phyloP scores from a whole-genome alignment of 2,329 filamentous ascomycete genomes.

The Thielaviopsis musarum region DNA sequence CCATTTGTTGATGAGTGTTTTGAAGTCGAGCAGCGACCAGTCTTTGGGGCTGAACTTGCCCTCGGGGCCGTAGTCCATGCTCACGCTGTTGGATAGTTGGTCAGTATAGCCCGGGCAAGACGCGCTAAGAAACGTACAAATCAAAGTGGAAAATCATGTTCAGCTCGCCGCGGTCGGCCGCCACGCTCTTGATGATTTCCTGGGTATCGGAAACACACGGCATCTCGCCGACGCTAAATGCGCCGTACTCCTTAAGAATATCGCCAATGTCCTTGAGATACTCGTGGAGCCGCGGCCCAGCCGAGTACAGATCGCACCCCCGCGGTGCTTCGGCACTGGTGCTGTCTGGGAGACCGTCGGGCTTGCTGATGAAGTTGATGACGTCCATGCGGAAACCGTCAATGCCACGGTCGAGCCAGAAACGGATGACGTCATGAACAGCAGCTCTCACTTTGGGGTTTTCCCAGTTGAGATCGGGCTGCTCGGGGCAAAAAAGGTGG shows the following conservation, averaged over 20 bases:
- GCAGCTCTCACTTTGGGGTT: constrained; percentile 45
- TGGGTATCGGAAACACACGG: constrained; percentile 26
- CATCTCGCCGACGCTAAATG: constrained; percentile 37
- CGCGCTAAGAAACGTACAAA: constrained; percentile 23
- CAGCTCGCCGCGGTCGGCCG: constrained; percentile 39
- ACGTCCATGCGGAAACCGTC: constrained; percentile 52
- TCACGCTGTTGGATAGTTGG: constrained; percentile 18
- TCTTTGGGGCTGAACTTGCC: constrained; percentile 26
- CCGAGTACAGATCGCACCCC: constrained; percentile 31
- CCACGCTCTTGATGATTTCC: constrained; percentile 32
- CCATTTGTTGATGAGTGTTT: constrained; percentile 37
- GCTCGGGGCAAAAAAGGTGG: constrained; percentile 50
- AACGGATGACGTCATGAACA: constrained; percentile 52
- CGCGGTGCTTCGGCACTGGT: constrained; percentile 16
- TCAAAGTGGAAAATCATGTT: constrained; percentile 64
- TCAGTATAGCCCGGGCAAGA: not conserved
- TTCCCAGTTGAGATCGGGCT: constrained; percentile 69
- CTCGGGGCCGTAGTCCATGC: constrained; percentile 28
- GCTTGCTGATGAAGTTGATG: constrained; percentile 51
- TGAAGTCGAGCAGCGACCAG: constrained; percentile 35
- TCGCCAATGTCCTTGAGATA: constrained; percentile 28
- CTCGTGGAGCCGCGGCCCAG: constrained; percentile 32
- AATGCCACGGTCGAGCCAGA: constrained; percentile 55
- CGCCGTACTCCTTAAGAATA: constrained; percentile 29
- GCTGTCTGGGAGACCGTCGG: constrained; percentile 35